These are phyloP conservation scores for Desmodesmus armatus DNA, from an alignment of 139 green algal genomes.

Conservation along the genomic window DNA sequence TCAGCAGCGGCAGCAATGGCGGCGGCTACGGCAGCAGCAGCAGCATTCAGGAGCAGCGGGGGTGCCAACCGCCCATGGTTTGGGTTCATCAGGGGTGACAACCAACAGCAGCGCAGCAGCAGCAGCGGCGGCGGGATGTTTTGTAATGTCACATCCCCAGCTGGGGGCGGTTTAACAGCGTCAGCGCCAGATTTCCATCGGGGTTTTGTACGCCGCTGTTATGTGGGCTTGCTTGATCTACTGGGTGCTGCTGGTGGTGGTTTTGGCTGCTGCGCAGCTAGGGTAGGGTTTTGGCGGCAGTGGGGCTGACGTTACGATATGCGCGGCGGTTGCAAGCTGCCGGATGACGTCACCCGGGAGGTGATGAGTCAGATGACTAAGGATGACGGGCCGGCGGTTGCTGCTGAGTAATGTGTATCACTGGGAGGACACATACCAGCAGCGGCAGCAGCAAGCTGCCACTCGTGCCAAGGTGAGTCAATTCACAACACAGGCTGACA, in stretches of 20 bases:
- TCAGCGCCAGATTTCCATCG: not conserved
- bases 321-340: not conserved
- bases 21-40: too few species aligned
- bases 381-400: not conserved
- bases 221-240: not conserved
- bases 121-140: not conserved
- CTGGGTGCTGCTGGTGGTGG: not conserved
- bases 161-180: not conserved
- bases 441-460: too few species aligned
- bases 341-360: slow-evolving; percentile 5
- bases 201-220: not conserved
- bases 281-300: slow-evolving; percentile 18
- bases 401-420: slow-evolving; percentile 35
- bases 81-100: too few species aligned
- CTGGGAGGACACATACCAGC: slow-evolving; percentile 20
- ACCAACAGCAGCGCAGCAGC: not conserved
- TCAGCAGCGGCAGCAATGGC: too few species aligned
- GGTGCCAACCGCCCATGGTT: too few species aligned
- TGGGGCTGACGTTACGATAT: not conserved
- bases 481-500: too few species aligned
- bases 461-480: not conserved
- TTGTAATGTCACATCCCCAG: not conserved
- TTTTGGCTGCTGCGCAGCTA: slow-evolving; percentile 2
- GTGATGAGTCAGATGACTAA: not conserved
- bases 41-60: too few species aligned